Conservation (phyloP, 2,329 filamentous ascomycete genomes). For the Trichoderma arundinaceum region DNA sequence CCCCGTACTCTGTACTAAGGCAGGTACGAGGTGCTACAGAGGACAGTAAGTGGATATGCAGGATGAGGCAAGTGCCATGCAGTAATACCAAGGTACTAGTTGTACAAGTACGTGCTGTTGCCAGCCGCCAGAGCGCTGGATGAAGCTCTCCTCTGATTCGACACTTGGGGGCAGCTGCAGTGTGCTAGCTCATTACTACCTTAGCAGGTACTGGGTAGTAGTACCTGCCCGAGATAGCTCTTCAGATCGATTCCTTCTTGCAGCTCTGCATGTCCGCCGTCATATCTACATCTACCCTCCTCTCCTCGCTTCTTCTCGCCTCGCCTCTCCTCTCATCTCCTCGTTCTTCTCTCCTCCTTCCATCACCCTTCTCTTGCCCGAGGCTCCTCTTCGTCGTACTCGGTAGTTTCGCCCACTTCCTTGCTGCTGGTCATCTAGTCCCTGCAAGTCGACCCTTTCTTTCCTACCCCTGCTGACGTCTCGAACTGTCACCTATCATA, state of each 20-base stretch:
- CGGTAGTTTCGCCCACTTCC: slow-evolving; percentile 19
- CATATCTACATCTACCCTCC: background rate
- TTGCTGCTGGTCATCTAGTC: slow-evolving; percentile 28
- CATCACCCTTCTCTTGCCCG: slow-evolving; percentile 18
- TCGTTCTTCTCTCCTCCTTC: slow-evolving; percentile 17
- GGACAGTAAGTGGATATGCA: background rate
- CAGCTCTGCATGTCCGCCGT: background rate
- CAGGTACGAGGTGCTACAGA: slow-evolving; percentile 24
- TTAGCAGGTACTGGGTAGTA: too few relatives aligned
- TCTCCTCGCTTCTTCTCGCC: background rate
- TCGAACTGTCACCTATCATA: slow-evolving; percentile 26
- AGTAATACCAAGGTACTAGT: background rate
- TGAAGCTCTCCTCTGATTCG: slow-evolving; percentile 10
- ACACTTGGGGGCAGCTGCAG: background rate
- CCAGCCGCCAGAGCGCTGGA: background rate
- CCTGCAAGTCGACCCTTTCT: slow-evolving; percentile 30
- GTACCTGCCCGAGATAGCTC: too few relatives aligned
- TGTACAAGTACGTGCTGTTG: slow-evolving; percentile 3
- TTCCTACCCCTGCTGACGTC: slow-evolving; percentile 32
- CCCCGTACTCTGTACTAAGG: slow-evolving; percentile 20
- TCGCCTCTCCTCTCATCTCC: slow-evolving; percentile 1
- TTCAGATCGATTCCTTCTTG: background rate
- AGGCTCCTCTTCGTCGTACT: slow-evolving; percentile 22
- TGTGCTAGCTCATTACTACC: background rate
- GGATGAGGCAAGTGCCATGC: background rate